Conservation (phyloP, 2,329 filamentous ascomycete species). For the Sporothrix euskadiensis region DNA sequence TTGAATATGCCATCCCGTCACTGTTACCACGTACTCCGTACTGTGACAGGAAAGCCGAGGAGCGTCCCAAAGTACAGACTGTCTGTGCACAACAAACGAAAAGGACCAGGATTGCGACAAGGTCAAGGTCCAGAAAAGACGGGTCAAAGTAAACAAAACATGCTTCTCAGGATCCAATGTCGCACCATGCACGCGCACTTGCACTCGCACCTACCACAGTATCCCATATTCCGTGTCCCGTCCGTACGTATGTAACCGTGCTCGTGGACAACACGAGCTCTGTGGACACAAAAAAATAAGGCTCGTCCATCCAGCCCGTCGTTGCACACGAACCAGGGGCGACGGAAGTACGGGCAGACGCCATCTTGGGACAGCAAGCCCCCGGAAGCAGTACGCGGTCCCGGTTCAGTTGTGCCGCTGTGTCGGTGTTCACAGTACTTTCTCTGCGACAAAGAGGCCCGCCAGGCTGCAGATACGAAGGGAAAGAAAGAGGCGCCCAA, state of each 20-base stretch:
- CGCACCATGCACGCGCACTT: neutral
- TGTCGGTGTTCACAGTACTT: neutral
- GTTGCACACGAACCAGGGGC: neutral
- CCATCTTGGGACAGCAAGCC: neutral
- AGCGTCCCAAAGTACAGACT: neutral
- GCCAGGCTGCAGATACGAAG: constrained; percentile 9
- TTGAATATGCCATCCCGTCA: neutral
- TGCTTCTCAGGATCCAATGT: neutral
- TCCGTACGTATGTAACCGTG: neutral
- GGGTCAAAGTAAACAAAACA: neutral
- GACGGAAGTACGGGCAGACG: neutral
- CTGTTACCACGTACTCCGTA: neutral
- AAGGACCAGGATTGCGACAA: neutral
- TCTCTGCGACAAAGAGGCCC: neutral
- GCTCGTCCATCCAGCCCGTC: neutral
- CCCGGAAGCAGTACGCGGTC: neutral
- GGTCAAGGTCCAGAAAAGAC: neutral
- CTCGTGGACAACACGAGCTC: neutral
- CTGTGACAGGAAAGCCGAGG: neutral
- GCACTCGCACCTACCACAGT: neutral
- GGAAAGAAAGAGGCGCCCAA: neutral
- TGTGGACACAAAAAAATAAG: neutral
- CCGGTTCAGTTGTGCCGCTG: too few species aligned
- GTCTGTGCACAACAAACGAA: neutral
- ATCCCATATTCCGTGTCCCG: neutral